phyloP scores from a whole-genome alignment of 805 yeast species.

The Torulaspora delbrueckii region DNA sequence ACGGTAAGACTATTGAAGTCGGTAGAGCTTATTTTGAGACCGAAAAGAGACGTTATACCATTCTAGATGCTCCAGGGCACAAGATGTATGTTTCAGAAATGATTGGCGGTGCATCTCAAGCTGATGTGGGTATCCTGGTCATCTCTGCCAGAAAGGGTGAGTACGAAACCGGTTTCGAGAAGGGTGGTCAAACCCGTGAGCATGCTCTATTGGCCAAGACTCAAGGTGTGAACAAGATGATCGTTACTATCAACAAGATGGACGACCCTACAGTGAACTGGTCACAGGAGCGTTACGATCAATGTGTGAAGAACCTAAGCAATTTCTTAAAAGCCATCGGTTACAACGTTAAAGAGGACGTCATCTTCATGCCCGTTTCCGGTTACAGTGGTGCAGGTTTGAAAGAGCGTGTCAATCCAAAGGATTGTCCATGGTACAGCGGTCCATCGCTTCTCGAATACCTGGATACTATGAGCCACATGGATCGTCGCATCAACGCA shows the following conservation, averaged over 20 bases:
- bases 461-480: conserved; percentile 75
- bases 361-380: conserved; percentile 92
- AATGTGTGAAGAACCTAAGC: conserved; percentile 81
- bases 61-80: conserved; percentile 99
- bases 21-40: conserved; percentile 98
- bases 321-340: conserved; percentile 83
- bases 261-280: conserved; percentile 96
- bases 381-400: conserved; percentile 97
- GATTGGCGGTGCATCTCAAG: conserved; percentile 99
- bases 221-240: conserved; percentile 91
- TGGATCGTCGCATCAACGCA: conserved; percentile 82
- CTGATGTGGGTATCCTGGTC: conserved; percentile 95
- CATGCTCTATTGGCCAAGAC: conserved; percentile 97
- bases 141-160: conserved; percentile 99
- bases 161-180: conserved; percentile 98
- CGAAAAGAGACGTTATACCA: conserved; percentile 94
- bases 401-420: conserved; percentile 71
- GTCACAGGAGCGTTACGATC: conserved; percentile 94
- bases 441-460: conserved; percentile 92
- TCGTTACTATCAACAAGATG: conserved; percentile 97
- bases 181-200: conserved; percentile 98
- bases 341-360: conserved; percentile 76
- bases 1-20: conserved; percentile 98
- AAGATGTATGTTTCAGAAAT: conserved; percentile 97
- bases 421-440: conserved; percentile 84